phyloP scores from a whole-genome alignment of 1,284 basidiomycete species.

The Leccinum fallax region DNA sequence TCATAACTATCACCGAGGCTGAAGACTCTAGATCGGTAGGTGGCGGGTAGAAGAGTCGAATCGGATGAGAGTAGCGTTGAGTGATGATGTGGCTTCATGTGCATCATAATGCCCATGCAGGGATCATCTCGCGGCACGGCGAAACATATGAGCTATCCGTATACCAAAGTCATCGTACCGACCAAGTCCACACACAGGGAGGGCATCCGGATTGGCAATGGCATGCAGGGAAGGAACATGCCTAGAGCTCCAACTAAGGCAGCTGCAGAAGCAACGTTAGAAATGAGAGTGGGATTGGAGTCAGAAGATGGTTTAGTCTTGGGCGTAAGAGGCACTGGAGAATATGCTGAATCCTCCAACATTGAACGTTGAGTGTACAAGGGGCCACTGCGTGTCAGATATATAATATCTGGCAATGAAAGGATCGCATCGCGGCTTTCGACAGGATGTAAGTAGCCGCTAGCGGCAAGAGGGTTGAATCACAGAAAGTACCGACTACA shows the following conservation, averaged over 20 bases:
- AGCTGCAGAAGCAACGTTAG: conserved; percentile 12
- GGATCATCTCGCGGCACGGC: background rate
- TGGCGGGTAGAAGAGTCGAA: background rate
- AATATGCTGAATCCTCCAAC: background rate
- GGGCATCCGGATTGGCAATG: background rate
- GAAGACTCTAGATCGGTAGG: background rate
- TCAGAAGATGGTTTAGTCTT: background rate
- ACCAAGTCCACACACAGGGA: background rate
- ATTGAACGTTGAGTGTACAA: conserved; percentile 17
- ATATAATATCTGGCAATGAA: background rate
- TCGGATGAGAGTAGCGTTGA: background rate
- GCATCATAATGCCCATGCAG: background rate
- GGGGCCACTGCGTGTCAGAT: background rate
- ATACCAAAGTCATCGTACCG: background rate
- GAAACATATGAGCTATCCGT: background rate
- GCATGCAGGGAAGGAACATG: background rate
- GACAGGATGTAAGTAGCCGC: conserved; percentile 1
- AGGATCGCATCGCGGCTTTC: background rate
- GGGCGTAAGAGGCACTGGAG: background rate
- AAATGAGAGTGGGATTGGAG: conserved; percentile 13
- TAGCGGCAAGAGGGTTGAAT: conserved; percentile 7
- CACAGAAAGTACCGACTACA: background rate
- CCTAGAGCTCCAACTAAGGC: conserved; percentile 22
- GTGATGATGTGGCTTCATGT: background rate
- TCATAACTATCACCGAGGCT: background rate